Base-by-base conservation (phyloP, 2,329 filamentous ascomycete genomes). In the Pestalotiopsis sp. region DNA sequence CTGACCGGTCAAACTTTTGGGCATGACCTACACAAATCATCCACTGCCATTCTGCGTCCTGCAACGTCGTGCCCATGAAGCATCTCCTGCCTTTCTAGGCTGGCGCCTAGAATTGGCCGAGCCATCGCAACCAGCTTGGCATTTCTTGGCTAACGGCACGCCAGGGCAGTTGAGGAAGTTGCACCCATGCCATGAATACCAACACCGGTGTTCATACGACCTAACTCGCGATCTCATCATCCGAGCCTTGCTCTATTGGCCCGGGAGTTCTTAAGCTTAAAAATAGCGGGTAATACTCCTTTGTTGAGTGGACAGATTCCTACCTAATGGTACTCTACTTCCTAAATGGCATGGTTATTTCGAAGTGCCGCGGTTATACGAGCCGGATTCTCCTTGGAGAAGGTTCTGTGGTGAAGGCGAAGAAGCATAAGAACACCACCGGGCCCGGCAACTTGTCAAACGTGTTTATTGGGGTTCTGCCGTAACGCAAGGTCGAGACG, bases 121-220 rank as follows among this genome's bases (percentile, higher is more conserved):
- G 17, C 45, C 45, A 23, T 52, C 45, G 45, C 11, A 20, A n/a
- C 61, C 38, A 52, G n/a, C 61, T 64, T 64, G 61, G 61, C 61
- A 64, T 38, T 40, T 64, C 61, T 64, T 64, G 61, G 61, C 61
- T 49, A 49, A 25, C 61, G 61, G 61, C n/a, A 49, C 61, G 7
- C 41, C 40, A 38, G n/a, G 36, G 38, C 40, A 13, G 20, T 52
- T 64, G n/a, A 64, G 61, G 61, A 64, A 64, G 61, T 31, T 64
- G 11, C 20, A 64, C 40, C 40, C 41, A 49, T 17, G 40, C n/a
- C 61, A 20, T n/a, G 17, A 62, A 17, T 41, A 41, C 25, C 4
- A 62, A 12, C 27, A 38, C 31, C 6, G 17, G 27, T 6, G 59
- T 23, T 20, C 13, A 38, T 45, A 23, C 38, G 27, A 64, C 40